Conservation (phyloP, 257 asterid genomes). For the Capsicum baccatum region DNA sequence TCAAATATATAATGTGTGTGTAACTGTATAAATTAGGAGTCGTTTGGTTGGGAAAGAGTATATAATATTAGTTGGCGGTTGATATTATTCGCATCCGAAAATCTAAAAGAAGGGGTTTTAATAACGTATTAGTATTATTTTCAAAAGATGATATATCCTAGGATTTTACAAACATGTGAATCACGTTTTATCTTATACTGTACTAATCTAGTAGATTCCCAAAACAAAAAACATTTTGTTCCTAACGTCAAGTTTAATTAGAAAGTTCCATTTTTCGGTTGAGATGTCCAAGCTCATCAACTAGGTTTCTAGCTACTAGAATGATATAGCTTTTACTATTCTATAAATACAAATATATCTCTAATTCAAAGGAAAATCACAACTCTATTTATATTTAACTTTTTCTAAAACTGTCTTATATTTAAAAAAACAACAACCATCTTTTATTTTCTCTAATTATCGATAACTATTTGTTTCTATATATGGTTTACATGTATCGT, state of each 20-base stretch:
- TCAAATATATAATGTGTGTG: too few relatives aligned
- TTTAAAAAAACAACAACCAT: too few relatives aligned
- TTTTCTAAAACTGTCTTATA: not conserved
- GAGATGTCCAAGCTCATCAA: slow-evolving; percentile 25
- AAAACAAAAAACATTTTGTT: not conserved
- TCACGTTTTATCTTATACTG: not conserved
- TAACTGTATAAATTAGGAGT: too few relatives aligned
- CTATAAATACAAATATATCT: not conserved
- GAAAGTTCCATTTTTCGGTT: not conserved
- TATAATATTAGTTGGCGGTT: too few relatives aligned
- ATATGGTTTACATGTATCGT: too few relatives aligned
- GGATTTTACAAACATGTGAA: not conserved
- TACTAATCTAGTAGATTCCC: not conserved
- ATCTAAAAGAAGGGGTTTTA: not conserved
- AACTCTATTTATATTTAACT: not conserved
- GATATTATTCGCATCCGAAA: not conserved
- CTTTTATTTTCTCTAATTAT: too few relatives aligned
- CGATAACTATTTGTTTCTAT: too few relatives aligned
- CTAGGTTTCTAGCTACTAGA: not conserved
- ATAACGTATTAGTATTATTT: not conserved
- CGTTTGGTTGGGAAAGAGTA: too few relatives aligned
- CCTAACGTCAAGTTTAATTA: not conserved
- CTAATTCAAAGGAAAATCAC: not conserved
- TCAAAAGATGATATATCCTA: not conserved
- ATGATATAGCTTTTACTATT: not conserved